Evolutionary conservation across 2,329 filamentous ascomycete genomes (phyloP), one percentile per base, ranked within the genome.

Genomic region (Colletotrichum lentis): DNA sequence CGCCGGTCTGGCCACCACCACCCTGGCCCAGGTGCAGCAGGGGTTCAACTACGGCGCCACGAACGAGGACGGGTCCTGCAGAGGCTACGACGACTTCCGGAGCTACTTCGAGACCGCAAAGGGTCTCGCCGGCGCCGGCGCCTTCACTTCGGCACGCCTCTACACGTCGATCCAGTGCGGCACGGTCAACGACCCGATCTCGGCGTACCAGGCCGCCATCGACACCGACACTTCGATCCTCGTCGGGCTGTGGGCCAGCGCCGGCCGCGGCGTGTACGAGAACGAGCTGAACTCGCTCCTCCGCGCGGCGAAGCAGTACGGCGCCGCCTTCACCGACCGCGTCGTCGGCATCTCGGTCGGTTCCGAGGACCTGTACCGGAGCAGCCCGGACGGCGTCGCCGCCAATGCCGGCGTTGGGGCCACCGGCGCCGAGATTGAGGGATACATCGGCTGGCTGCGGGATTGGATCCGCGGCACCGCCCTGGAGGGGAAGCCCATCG

Each of bases 151-250:
- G 3, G 66, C 66, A 6, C 69, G 69, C 1, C 66, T 70, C 5
- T 70, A 70, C 57, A 69, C 69, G 16, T 69, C 66, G 6, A 66
- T 69, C 5, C 69, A 70, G 44, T 69, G 65, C 27, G 66, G 66
- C 41, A 70, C 66, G 14, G 52, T 52, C 7, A 62, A 61, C 24
- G 65, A 93, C 76, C 90, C 91, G 24, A 77, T 94, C 74, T 83
- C 90, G 77, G 91, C 92, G 41, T 83, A 92, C 78, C 90, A 90
- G 77, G 86, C 86, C 8, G 85, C 86, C 31, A 77, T 85, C 52
- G 76, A 77, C 43, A 83, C 82, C 12, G 80, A 83, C 20, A 83
- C 82, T 0, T 78, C 80, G 64, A 78, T 88, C 39, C 80, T 87
- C 35, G 81, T 85, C 8, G 85, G 86, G 49, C 76, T 88, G 52